These are phyloP conservation scores for Arabis alpina DNA, from an alignment of 345 rosid genomes.

Conservation along the genomic window DNA sequence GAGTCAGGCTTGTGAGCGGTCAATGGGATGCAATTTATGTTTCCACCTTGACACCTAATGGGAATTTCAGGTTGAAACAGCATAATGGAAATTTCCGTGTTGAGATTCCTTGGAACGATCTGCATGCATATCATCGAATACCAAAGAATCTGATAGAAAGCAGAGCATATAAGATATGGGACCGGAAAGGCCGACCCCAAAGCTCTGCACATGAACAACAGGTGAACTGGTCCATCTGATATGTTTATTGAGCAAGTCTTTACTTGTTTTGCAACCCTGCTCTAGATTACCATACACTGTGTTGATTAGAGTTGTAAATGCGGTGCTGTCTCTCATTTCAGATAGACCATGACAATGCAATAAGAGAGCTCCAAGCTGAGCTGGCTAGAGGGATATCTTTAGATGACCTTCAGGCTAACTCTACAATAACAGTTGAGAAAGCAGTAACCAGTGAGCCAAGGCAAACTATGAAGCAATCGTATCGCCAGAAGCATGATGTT, in stretches of 20 bases:
- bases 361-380: constrained; percentile 57
- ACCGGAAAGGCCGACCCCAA: no score
- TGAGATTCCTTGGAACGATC: constrained; percentile 57
- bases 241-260: no score
- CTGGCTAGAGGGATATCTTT: constrained; percentile 54
- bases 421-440: constrained; percentile 13
- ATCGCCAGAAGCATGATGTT: constrained; percentile 31
- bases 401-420: constrained; percentile 47
- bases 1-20: constrained; percentile 20
- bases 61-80: constrained; percentile 51
- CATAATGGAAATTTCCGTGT: constrained; percentile 60
- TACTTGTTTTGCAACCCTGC: no score
- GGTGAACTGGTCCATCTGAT: no score
- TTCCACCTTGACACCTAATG: constrained; percentile 28
- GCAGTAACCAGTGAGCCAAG: constrained; percentile 23
- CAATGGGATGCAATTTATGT: constrained; percentile 6
- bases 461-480: constrained; percentile 3
- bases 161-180: constrained; percentile 47
- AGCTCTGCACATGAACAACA: constrained; percentile 47
- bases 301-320: no score
- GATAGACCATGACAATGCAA: constrained; percentile 59
- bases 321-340: constrained; percentile 28
- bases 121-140: constrained; percentile 41
- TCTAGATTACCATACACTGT: no score
- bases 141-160: constrained; percentile 53